phyloP scores from a whole-genome alignment of 495 filamentous ascomycete genomes.

The Pyrenula aspistea region DNA sequence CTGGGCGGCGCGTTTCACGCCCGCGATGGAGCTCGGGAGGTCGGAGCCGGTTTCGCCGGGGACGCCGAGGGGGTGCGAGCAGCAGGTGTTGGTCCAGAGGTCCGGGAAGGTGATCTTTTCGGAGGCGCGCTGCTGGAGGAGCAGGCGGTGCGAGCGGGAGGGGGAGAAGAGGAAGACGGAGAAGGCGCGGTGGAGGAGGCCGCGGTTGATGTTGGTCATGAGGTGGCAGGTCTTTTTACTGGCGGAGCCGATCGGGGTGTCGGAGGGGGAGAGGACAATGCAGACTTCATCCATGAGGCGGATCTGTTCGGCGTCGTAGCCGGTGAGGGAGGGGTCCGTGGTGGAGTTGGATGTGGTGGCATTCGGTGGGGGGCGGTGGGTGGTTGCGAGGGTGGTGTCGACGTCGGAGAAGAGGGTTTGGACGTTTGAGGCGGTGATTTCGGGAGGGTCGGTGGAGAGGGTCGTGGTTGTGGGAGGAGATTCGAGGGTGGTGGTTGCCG shows the following conservation, averaged over 20 bases:
- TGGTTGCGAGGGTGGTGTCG: conserved; percentile 60
- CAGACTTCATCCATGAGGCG: conserved; percentile 98
- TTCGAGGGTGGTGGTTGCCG: conserved; percentile 17
- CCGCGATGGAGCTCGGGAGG: conserved; percentile 64
- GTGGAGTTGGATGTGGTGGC: conserved; percentile 19
- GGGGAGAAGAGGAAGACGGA: conserved; percentile 95
- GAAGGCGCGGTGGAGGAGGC: conserved; percentile 93
- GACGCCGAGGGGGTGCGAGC: conserved; percentile 89
- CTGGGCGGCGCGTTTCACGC: conserved; percentile 82
- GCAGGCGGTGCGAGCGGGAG: conserved; percentile 61
- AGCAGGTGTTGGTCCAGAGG: conserved; percentile 99
- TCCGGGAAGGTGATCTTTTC: conserved; percentile 99
- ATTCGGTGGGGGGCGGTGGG: conserved; percentile 5
- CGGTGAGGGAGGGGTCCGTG: conserved; percentile 31
- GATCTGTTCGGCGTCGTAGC: conserved; percentile 96
- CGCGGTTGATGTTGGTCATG: conserved; percentile 95
- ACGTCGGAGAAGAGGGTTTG: conserved; percentile 90
- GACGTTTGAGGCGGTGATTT: conserved; percentile 76
- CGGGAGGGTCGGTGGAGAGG: conserved; percentile 23
- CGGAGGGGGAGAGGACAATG: conserved; percentile 88
- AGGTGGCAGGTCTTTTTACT: conserved; percentile 99
- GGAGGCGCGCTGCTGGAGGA: conserved; percentile 87
- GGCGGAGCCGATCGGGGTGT: conserved; percentile 86
- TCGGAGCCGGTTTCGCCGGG: conserved; percentile 82
- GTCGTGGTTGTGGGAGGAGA: conserved; percentile 42